Conservation (phyloP, 2,329 filamentous ascomycete species). For the Aspergillus sp. region DNA sequence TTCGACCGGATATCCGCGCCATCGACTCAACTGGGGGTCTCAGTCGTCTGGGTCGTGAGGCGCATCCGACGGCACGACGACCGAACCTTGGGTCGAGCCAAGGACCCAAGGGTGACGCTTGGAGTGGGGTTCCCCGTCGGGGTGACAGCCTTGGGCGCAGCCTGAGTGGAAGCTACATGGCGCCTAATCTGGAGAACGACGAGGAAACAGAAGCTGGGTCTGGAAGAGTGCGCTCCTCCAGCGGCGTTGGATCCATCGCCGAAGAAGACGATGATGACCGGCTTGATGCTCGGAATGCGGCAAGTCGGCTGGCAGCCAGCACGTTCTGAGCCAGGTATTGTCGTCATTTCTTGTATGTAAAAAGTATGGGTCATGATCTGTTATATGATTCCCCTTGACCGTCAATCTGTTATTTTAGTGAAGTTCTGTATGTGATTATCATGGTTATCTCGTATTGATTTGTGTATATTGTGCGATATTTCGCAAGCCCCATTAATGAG, state of each 20-base stretch:
- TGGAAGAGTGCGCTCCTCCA: slow-evolving; percentile 43
- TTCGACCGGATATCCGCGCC: slow-evolving; percentile 83
- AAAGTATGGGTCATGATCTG: slow-evolving; percentile 27
- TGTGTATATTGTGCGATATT: not conserved
- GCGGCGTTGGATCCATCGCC: slow-evolving; percentile 38
- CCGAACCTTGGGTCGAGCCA: slow-evolving; percentile 77
- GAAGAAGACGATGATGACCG: slow-evolving; percentile 75
- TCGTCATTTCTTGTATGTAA: slow-evolving; percentile 12
- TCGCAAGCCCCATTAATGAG: no score
- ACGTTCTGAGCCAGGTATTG: slow-evolving; percentile 59
- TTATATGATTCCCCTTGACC: slow-evolving; percentile 25
- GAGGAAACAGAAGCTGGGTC: slow-evolving; percentile 45
- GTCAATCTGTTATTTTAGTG: not conserved
- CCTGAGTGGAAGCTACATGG: slow-evolving; percentile 64
- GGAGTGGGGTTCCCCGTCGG: slow-evolving; percentile 85
- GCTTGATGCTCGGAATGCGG: slow-evolving; percentile 91
- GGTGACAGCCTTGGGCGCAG: slow-evolving; percentile 72
- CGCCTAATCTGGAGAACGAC: slow-evolving; percentile 57
- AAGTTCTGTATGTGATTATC: not conserved
- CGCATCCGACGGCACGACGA: slow-evolving; percentile 68
- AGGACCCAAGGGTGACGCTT: slow-evolving; percentile 95
- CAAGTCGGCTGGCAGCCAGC: slow-evolving; percentile 85
- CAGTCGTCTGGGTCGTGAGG: slow-evolving; percentile 79
- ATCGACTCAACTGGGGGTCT: slow-evolving; percentile 89
- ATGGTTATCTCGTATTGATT: not conserved